Evolutionary conservation across 176 grass and related monocot genomes (phyloP), one percentile per base, ranked within the genome.

Genomic region (Phragmites australis): DNA sequence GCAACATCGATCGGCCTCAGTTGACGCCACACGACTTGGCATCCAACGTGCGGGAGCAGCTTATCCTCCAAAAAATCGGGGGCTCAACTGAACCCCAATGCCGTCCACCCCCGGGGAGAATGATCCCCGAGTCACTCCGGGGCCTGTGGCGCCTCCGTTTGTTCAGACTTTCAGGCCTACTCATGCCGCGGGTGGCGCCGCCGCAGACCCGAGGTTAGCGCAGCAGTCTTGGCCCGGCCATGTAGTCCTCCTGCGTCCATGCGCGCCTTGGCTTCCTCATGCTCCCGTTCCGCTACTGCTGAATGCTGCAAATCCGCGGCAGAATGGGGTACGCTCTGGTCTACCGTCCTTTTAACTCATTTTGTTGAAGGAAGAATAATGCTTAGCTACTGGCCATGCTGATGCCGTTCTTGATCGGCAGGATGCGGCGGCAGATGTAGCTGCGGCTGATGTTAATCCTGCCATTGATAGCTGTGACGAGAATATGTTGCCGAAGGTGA

Each of bases 401-500:
- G 41, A 59, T 65, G 51, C 29, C 25, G 51, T 76, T 80, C 54
- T 76, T 79, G 45, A 83, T 83, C 29, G 62, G 47, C 76, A 94
- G 84, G 84, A 85, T 65, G 75, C 74, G 15, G 61, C 51, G 76
- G 37, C 9, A 2, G 68, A 83, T 81, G 65, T 75, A 41, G 77
- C 43, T 40, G 80, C 39, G 11, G 43, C 70, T 22, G 78, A 89
- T 80, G 47, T 79, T 50, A 76, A 84, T 66, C 73, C 86, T 82
- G 65, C 34, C 1, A 32, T 87, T 16, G 79, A 76, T 76, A 74
- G 73, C 37, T 84, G 82, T 49, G 76, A 88, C 27, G 83, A 79
- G 54, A 90, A 68, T 61, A 60, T 89, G 81, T 18, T 94, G 46
- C 94, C 91, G 8, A 92, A 89, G 82, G 76, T 88, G 59, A 90